Evolutionary conservation across 768 basidiomycete genomes (phyloP).

Genomic region (Mycena vulgaris): DNA sequence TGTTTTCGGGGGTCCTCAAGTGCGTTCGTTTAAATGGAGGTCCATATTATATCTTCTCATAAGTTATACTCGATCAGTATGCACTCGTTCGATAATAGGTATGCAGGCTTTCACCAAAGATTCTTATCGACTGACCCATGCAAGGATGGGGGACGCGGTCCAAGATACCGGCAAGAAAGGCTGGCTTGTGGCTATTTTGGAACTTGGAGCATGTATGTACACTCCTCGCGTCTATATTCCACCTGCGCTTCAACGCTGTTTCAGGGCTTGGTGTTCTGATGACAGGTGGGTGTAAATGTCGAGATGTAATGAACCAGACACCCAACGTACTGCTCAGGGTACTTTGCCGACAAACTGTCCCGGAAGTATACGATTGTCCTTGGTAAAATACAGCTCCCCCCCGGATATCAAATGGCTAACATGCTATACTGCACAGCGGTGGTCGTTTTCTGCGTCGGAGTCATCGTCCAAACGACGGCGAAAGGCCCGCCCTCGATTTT

Average conservation of each 20-base stretch:
- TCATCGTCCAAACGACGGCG: conserved; percentile 80
- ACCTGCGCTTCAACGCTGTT: neutral
- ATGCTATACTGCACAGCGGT: conserved; percentile 57
- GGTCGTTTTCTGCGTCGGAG: conserved; percentile 76
- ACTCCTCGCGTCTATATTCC: neutral
- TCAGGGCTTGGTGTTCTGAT: conserved; percentile 76
- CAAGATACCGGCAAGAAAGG: conserved; percentile 69
- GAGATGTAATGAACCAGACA: neutral
- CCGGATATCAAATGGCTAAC: no score
- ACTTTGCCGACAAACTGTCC: conserved; percentile 79
- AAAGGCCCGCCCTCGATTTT: conserved; percentile 73
- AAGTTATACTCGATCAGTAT: conserved; percentile 55
- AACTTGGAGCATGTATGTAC: conserved; percentile 71
- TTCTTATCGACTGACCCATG: conserved; percentile 1
- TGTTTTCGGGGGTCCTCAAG: conserved; percentile 83
- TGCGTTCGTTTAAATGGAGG: conserved; percentile 46
- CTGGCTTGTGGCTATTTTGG: conserved; percentile 82
- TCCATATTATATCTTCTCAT: conserved; percentile 8
- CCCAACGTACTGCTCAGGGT: conserved; percentile 49
- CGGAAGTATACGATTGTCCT: conserved; percentile 81
- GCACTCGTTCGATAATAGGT: conserved; percentile 62
- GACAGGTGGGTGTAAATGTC: conserved; percentile 61
- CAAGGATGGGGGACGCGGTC: conserved; percentile 70
- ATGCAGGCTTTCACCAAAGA: neutral
- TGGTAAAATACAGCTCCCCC: conserved; percentile 52